Evolutionary conservation across 2,329 filamentous ascomycete genomes (phyloP), one percentile per base, ranked within the genome.

Genomic region (Penicillium griseofulvum): DNA sequence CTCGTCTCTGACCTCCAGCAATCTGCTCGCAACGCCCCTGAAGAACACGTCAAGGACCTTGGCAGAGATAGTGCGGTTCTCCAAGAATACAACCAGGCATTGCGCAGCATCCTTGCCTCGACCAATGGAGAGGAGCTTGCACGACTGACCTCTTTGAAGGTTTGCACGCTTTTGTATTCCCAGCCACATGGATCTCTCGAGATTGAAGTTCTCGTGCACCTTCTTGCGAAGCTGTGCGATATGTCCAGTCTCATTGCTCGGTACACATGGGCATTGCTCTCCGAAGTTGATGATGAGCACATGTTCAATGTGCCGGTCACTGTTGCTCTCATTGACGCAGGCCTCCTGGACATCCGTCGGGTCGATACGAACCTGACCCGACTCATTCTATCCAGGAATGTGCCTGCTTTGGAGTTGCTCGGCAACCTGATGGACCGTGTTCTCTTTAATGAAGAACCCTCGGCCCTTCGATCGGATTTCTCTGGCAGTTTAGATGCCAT

Each of bases 401-500:
- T 86, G 8, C 82, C 83, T 22, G 90, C 89, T 1, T 76, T 97
- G 3, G 85, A 91, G 54, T 89, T 96, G 69, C 80, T 97, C n/a
- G 85, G 87, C 49, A 86, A 87, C 41, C 79, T 97, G 41, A 80
- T 96, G 60, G 88, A 94, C 61, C 83, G 90, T 41, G 84, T 92
- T 0, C 77, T 97, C 9, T 82, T 96, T 47, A 89, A 85, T 62
- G 89, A 91, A 45, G 85, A 87, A 42, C 90, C 91, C 0, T 83
- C 88, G 37, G 89, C 88, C 1, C 78, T 97, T 45, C 89, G 91
- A 64, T 87, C 91, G 1, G 91, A 97, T 74, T 95, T 97, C 67
- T 87, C 90, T 7, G 83, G 85, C 58, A 95, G 90, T 54, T 81
- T 96, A 52, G 87, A 93, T 61, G 88, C 86, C 44, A 86, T 94